These are phyloP conservation scores for Sporothrix brasiliensis DNA, from an alignment of 2,329 filamentous ascomycete species.

Conservation along the genomic window DNA sequence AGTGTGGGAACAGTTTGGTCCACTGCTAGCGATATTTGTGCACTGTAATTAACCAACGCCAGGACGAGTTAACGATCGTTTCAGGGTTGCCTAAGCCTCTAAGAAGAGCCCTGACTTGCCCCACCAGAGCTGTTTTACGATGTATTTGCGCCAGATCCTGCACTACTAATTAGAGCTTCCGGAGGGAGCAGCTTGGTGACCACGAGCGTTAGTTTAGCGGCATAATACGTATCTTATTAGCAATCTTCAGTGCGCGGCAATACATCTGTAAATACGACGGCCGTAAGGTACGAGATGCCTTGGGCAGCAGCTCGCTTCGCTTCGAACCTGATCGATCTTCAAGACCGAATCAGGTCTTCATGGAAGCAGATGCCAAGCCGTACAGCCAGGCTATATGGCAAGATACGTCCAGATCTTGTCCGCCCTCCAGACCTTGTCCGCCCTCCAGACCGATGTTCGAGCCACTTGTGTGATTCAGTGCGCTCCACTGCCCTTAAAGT, in stretches of 20 bases:
- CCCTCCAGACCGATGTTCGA: neutral
- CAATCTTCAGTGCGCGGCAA: neutral
- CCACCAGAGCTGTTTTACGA: slow-evolving; percentile 20
- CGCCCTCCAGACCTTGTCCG: neutral
- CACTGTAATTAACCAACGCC: slow-evolving; percentile 12
- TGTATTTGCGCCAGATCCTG: neutral
- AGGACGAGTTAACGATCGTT: neutral
- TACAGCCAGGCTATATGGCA: neutral
- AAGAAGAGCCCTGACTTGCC: neutral
- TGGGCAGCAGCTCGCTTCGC: neutral
- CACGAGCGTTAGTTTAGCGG: neutral
- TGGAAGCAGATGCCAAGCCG: neutral
- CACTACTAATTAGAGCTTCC: slow-evolving; percentile 15
- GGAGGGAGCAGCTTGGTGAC: neutral
- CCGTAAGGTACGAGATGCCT: neutral
- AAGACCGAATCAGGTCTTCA: neutral
- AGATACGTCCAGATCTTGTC: neutral
- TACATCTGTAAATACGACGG: no score
- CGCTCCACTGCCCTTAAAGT: slow-evolving; percentile 12
- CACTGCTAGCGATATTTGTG: neutral
- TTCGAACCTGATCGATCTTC: neutral
- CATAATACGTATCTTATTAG: neutral
- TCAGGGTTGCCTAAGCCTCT: neutral
- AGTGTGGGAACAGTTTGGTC: slow-evolving; percentile 18
- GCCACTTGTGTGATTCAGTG: neutral